A percentile compares a stretch with the other conserved stretches of the same genome.
phyloP scores from a whole-genome alignment of 768 basidiomycete species.

The Naganishia kalamii region DNA sequence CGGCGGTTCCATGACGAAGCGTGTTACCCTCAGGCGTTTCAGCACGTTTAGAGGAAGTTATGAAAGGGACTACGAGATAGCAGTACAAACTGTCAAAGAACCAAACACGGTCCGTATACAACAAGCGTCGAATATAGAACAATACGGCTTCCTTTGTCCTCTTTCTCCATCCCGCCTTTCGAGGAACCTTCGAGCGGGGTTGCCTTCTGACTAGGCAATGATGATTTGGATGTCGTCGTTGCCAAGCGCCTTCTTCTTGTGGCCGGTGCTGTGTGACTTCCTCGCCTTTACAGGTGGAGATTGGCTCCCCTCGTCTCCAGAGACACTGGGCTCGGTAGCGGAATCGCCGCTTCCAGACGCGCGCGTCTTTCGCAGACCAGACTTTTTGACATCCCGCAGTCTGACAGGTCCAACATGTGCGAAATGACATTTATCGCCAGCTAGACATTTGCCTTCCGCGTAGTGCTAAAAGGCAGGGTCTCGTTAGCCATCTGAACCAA shows the following conservation, averaged over 20 bases:
- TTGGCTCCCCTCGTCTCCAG: background rate
- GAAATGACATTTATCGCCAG: conserved; percentile 45
- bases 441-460: conserved; percentile 34
- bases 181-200: too few relatives aligned
- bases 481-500: background rate
- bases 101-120: too few relatives aligned
- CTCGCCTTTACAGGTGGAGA: background rate
- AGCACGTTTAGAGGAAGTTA: too few relatives aligned
- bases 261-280: background rate
- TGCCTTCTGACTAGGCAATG: too few relatives aligned
- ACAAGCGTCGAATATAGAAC: too few relatives aligned
- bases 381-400: background rate
- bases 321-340: background rate
- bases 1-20: too few relatives aligned
- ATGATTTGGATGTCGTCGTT: background rate
- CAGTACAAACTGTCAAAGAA: too few relatives aligned
- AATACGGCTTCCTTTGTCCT: too few relatives aligned
- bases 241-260: conserved; percentile 18
- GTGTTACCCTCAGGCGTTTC: too few relatives aligned
- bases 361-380: background rate
- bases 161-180: too few relatives aligned
- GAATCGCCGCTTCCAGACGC: background rate
- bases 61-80: too few relatives aligned
- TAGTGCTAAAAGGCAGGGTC: conserved; percentile 33
- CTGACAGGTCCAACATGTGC: conserved; percentile 32